Base-by-base conservation (phyloP, 2,329 filamentous ascomycete genomes). In the Penicillium sp. region DNA sequence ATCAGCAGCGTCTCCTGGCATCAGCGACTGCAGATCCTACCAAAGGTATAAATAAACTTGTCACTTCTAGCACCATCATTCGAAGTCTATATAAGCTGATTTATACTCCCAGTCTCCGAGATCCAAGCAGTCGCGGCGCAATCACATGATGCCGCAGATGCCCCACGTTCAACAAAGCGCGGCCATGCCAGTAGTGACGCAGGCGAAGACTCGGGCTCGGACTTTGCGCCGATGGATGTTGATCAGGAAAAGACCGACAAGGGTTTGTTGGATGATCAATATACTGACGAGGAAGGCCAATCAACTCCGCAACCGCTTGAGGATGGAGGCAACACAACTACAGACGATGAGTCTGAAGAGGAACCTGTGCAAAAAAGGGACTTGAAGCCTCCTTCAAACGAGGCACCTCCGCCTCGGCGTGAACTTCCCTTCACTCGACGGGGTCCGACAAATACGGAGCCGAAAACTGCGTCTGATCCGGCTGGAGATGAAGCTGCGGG, bases 1-100 rank as follows among this genome's bases (percentile, higher is more conserved):
- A 85, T 59, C 82, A 85, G 65, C 81, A 83, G 61, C 76, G 83
- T 18, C 66, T 85, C 5, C 64, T 86, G 12, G 75, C 77, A 13
- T 72, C 75, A 24, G 79, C 78, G 7, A 80, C 79, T 48, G 58
- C 76, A 15, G 74, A 81, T 60, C 59, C 62, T 21, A 59, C 58
- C 21, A 70, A 68, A 67, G 60, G 68, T 76, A 65, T 51, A 55
- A 17, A 17, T 12, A 18, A 2, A 33, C n/a, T 15, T 7, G n/a
- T 18, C 30, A 5, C 5, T 12, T 46, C 17, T 23, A 9, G n/a
- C n/a, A n/a, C n/a, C n/a, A n/a, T n/a, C n/a, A n/a, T n/a, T n/a
- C n/a, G n/a, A n/a, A n/a, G n/a, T n/a, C n/a, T n/a, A n/a, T 7
- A 7, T 30, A 40, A 23, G 10, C 33, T 13, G 24, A 7, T 17